Conservation (phyloP, 345 rosid genomes). For the Euphorbia peplus region DNA sequence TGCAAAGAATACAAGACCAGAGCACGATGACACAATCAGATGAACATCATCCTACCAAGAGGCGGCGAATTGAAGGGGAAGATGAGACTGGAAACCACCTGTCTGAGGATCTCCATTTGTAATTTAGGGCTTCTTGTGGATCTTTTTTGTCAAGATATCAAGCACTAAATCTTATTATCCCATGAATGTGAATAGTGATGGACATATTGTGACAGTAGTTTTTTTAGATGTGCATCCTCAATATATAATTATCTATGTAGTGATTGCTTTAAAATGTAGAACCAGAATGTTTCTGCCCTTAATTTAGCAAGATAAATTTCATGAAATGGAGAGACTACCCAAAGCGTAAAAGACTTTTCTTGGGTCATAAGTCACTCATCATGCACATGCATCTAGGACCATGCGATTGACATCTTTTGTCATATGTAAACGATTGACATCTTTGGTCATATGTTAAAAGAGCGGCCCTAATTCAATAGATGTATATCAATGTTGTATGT, state of each 20-base stretch:
- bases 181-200: slow-evolving; percentile 27
- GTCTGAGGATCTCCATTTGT: slow-evolving; percentile 32
- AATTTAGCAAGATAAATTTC: neutral
- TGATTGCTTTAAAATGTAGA: neutral
- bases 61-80: slow-evolving; percentile 47
- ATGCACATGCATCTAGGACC: too few relatives aligned
- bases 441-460: too few relatives aligned
- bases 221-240: neutral
- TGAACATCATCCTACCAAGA: slow-evolving; percentile 56
- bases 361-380: too few relatives aligned
- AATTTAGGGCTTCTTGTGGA: slow-evolving; percentile 10
- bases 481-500: too few relatives aligned
- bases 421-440: too few relatives aligned
- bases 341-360: too few relatives aligned
- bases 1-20: slow-evolving; percentile 14
- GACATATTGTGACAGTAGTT: neutral
- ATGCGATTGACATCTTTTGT: too few relatives aligned
- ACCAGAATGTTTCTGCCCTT: neutral
- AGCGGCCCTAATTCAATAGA: too few relatives aligned
- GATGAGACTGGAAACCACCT: slow-evolving; percentile 9
- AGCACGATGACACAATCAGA: slow-evolving; percentile 20
- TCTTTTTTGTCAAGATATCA: neutral
- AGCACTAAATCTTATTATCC: slow-evolving; percentile 1
- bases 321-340: too few relatives aligned
- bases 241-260: neutral